Conservation (phyloP, 2,329 filamentous ascomycete genomes). For the Nemania bipapillata region DNA sequence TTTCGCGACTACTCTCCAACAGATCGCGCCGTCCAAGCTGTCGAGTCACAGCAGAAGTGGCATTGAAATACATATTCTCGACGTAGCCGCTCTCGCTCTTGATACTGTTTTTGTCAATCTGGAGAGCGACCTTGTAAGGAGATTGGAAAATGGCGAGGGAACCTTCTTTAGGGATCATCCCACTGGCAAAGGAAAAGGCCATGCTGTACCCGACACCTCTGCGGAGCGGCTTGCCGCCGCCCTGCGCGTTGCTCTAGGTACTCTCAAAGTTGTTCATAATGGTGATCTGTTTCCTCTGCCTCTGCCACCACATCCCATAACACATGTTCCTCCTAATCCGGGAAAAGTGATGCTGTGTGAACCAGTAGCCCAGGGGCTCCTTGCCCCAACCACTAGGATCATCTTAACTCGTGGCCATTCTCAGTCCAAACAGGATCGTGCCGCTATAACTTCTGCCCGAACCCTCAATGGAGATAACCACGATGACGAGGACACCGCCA, state of each 20-base stretch:
- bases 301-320: conserved; percentile 84
- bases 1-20: conserved; percentile 78
- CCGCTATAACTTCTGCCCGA: conserved; percentile 60
- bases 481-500: conserved; percentile 84
- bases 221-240: conserved; percentile 71
- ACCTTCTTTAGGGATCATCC: conserved; percentile 78
- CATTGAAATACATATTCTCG: conserved; percentile 84
- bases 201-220: conserved; percentile 51
- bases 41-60: conserved; percentile 76
- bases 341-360: conserved; percentile 93
- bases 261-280: conserved; percentile 79
- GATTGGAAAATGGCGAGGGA: conserved; percentile 83
- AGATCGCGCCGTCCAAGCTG: conserved; percentile 78
- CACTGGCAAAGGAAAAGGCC: conserved; percentile 49
- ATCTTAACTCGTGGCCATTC: conserved; percentile 76
- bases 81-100: conserved; percentile 80
- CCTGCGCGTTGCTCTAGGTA: conserved; percentile 78
- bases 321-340: conserved; percentile 83
- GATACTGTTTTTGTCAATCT: conserved; percentile 89
- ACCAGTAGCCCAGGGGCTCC: conserved; percentile 86
- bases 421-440: conserved; percentile 65
- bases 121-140: conserved; percentile 80
- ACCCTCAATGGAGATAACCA: conserved; percentile 68
- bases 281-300: conserved; percentile 83
- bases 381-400: conserved; percentile 82